Percentiles rank a stretch among this genome's conserved stretches.
phyloP scores from a whole-genome alignment of 441 rosid genomes.

The Jatropha multifida region DNA sequence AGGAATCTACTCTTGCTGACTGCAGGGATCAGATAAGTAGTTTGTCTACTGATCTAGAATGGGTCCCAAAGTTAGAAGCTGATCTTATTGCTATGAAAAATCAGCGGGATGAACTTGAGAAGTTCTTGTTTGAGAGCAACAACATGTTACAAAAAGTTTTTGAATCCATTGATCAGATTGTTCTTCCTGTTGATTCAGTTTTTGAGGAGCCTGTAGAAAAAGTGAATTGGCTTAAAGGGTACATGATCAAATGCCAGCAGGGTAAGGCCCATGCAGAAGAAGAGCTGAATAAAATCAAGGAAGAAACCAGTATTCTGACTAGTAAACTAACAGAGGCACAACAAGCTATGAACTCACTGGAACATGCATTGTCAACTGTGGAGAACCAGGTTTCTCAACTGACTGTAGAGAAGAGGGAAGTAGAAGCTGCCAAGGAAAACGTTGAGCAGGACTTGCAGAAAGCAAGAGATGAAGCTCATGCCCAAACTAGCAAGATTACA shows the following conservation, averaged over 20 bases:
- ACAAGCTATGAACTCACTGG: constrained; percentile 46
- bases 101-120: constrained; percentile 60
- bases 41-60: constrained; percentile 54
- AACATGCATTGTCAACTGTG: constrained; percentile 56
- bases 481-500: constrained; percentile 47
- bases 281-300: constrained; percentile 52
- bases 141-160: constrained; percentile 51
- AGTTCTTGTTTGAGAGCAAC: constrained; percentile 60
- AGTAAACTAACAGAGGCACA: constrained; percentile 57
- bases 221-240: constrained; percentile 57
- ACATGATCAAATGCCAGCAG: constrained; percentile 54
- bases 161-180: constrained; percentile 48
- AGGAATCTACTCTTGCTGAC: constrained; percentile 47
- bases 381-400: constrained; percentile 45
- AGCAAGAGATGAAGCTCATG: constrained; percentile 51
- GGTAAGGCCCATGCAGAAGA: constrained; percentile 50
- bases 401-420: constrained; percentile 47
- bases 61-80: constrained; percentile 60
- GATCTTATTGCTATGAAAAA: constrained; percentile 51
- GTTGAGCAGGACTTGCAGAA: constrained; percentile 61
- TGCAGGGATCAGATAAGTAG: constrained; percentile 54
- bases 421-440: constrained; percentile 45
- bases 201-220: constrained; percentile 61
- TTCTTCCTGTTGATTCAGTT: constrained; percentile 47
- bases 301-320: constrained; percentile 46